Percentiles rank a stretch among this genome's conserved stretches.
Conservation (phyloP, 495 filamentous ascomycete genomes). For the Lindgomyces ingoldianus region DNA sequence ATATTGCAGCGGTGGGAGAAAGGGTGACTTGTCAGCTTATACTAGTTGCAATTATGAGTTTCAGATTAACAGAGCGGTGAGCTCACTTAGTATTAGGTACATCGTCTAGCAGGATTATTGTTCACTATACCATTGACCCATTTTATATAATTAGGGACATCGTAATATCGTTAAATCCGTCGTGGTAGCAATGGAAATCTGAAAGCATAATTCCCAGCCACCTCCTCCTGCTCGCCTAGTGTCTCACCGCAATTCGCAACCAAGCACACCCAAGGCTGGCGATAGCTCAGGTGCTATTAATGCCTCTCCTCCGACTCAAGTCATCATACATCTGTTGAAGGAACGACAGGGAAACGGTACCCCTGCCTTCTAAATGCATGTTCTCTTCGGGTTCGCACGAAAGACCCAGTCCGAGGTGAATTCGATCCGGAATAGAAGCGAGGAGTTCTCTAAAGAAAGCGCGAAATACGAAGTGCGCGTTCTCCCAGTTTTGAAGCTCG, state of each 20-base stretch:
- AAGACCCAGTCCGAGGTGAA: slow-evolving; percentile 15
- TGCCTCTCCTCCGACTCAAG: slow-evolving; percentile 8
- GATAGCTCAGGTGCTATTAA: neutral
- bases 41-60: too few relatives aligned
- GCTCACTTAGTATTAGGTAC: neutral
- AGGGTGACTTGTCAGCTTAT: too few relatives aligned
- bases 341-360: neutral
- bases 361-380: slow-evolving; percentile 21
- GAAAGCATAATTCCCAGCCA: neutral
- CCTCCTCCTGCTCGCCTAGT: neutral
- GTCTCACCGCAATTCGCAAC: slow-evolving; percentile 6
- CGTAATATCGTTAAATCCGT: neutral
- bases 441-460: slow-evolving; percentile 28
- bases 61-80: neutral
- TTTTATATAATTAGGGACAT: too few relatives aligned
- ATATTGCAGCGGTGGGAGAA: neutral
- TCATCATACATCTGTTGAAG: slow-evolving; percentile 22
- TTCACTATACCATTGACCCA: too few relatives aligned
- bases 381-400: slow-evolving; percentile 2
- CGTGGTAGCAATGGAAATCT: neutral
- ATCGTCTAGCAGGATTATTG: neutral
- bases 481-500: slow-evolving; percentile 15
- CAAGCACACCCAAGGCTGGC: neutral
- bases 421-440: slow-evolving; percentile 7
- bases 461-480: slow-evolving; percentile 23